These are phyloP conservation scores for Sphagnum fallax DNA, from an alignment of 228 moss, liverwort and hornwort species.

Conservation along the genomic window DNA sequence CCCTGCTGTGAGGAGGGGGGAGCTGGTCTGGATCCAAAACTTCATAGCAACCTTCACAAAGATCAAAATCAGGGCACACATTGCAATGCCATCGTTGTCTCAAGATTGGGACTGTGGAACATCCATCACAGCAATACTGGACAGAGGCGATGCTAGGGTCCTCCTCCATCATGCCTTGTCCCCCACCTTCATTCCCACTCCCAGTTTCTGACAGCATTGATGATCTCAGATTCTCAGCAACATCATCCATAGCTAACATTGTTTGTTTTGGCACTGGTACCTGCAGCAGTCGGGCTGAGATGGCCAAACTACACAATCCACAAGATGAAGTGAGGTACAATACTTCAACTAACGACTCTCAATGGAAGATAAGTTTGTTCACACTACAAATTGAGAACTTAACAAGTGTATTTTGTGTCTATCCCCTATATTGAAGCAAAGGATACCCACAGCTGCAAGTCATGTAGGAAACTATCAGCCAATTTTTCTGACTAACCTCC, in stretches of 20 bases:
- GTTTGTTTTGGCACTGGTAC: slow-evolving; percentile 99
- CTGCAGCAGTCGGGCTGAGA: slow-evolving; percentile 93
- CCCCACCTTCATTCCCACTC: slow-evolving; percentile 68
- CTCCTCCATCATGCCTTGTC: slow-evolving; percentile 95
- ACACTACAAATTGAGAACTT: no score
- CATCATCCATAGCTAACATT: slow-evolving; percentile 98
- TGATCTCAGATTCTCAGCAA: slow-evolving; percentile 71
- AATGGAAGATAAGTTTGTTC: no score
- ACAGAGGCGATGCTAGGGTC: slow-evolving; percentile 89
- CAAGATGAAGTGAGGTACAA: not conserved
- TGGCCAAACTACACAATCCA: slow-evolving; percentile 69
- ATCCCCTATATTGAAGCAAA: no score
- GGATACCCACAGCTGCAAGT: no score
- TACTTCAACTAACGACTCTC: no score
- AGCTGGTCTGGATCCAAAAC: slow-evolving; percentile 98
- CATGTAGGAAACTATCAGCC: no score
- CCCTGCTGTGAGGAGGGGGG: slow-evolving; percentile 94
- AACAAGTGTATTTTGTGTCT: no score
- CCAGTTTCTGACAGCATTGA: slow-evolving; percentile 83
- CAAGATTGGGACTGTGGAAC: slow-evolving; percentile 91
- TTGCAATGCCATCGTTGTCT: slow-evolving; percentile 99
- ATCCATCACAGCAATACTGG: slow-evolving; percentile 99
- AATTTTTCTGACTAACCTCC: no score
- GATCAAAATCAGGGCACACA: slow-evolving; percentile 97
- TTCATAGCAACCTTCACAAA: slow-evolving; percentile 98